Conservation (phyloP, 1,284 basidiomycete genomes). For the Sanghuangporus weigelae region DNA sequence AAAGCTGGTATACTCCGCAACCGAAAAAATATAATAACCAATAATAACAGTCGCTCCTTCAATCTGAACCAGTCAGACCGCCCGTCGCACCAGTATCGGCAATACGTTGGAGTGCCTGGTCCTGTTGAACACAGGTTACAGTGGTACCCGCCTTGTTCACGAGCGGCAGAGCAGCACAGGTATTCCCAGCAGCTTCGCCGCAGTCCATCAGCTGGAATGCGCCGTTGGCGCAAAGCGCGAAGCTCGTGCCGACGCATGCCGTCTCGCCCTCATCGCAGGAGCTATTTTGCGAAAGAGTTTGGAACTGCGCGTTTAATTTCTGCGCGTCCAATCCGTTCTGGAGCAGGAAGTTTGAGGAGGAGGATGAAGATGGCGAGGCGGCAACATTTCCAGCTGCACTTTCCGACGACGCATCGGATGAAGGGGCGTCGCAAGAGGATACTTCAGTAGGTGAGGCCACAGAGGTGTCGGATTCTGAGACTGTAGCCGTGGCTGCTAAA, state of each 20-base stretch:
- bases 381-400: background rate
- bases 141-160: slow-evolving; percentile 45
- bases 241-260: slow-evolving; percentile 39
- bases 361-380: slow-evolving; percentile 1
- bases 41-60: background rate
- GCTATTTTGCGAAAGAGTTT: slow-evolving; percentile 13
- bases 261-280: slow-evolving; percentile 32
- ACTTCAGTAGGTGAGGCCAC: background rate
- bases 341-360: slow-evolving; percentile 17
- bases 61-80: slow-evolving; percentile 33
- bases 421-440: too few species aligned
- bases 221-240: slow-evolving; percentile 35
- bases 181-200: slow-evolving; percentile 26
- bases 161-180: slow-evolving; percentile 49
- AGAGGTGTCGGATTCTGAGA: background rate
- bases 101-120: slow-evolving; percentile 39
- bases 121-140: slow-evolving; percentile 39
- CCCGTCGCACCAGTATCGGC: slow-evolving; percentile 41
- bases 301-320: slow-evolving; percentile 20
- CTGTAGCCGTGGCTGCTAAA: background rate
- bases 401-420: background rate
- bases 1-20: background rate
- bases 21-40: background rate
- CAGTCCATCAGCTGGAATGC: slow-evolving; percentile 36
- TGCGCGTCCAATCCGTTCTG: slow-evolving; percentile 23